Conservation (phyloP, 257 asterid species). For the Primulina huaijiensis region DNA sequence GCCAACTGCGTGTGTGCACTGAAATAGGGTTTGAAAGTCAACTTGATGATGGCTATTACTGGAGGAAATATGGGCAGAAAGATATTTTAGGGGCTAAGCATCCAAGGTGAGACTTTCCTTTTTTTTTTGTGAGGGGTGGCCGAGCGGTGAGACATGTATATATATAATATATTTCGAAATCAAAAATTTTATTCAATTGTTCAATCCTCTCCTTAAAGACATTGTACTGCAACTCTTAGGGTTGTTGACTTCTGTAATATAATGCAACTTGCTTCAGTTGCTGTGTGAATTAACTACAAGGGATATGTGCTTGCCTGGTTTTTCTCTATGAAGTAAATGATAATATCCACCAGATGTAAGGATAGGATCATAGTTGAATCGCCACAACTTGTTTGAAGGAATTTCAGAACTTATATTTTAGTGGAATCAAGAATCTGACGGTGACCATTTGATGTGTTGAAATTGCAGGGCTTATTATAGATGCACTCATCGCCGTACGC, state of each 20-base stretch:
- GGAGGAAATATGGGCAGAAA: slow-evolving; percentile 97
- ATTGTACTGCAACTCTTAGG: background rate
- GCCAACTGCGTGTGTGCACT: slow-evolving; percentile 41
- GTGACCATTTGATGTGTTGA: background rate
- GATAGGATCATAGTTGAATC: no score
- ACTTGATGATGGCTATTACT: slow-evolving; percentile 61
- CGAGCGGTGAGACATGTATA: no score
- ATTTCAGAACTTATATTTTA: background rate
- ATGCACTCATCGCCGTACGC: slow-evolving; percentile 72
- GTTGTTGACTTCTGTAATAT: background rate
- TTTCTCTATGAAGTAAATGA: background rate
- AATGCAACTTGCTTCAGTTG: background rate
- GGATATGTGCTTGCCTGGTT: background rate
- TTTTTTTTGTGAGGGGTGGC: no score
- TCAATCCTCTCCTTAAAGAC: background rate
- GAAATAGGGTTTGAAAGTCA: slow-evolving; percentile 49
- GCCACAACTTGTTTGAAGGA: background rate
- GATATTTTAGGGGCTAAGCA: slow-evolving; percentile 67
- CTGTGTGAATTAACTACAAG: background rate
- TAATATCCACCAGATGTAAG: no score
- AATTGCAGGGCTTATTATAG: slow-evolving; percentile 70
- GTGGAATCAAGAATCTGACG: background rate
- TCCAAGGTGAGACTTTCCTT: slow-evolving; percentile 56
- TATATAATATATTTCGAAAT: no score
- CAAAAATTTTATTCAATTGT: no score